Evolutionary conservation across 1,284 basidiomycete genomes (phyloP).

Genomic region (Mixia osmundae): DNA sequence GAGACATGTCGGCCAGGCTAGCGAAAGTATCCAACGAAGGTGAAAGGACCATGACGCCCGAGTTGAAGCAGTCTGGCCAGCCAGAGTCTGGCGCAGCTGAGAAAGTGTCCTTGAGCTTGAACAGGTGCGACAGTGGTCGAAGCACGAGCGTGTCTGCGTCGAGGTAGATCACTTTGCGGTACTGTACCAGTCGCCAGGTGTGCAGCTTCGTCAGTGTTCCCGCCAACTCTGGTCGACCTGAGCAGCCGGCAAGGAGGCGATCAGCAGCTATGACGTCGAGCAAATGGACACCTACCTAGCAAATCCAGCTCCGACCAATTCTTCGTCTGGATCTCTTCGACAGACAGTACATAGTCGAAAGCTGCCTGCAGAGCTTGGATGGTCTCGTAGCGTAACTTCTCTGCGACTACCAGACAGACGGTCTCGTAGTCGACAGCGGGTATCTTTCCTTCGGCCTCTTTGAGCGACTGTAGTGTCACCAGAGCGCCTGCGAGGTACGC

Average conservation of each 20-base stretch:
- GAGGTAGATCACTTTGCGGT: conserved; percentile 72
- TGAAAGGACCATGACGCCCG: conserved; percentile 68
- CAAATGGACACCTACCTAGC: conserved; percentile 40
- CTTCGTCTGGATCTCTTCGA: conserved; percentile 51
- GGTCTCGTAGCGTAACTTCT: conserved; percentile 63
- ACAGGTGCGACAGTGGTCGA: conserved; percentile 66
- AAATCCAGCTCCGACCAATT: conserved; percentile 39
- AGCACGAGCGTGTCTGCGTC: conserved; percentile 89
- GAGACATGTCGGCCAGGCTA: conserved; percentile 41
- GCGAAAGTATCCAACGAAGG: conserved; percentile 63
- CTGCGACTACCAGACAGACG: conserved; percentile 82
- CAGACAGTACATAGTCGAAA: conserved; percentile 69
- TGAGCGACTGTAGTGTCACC: conserved; percentile 55
- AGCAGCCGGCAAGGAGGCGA: background rate
- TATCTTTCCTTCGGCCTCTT: conserved; percentile 31
- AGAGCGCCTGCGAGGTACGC: conserved; percentile 80
- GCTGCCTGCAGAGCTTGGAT: conserved; percentile 55
- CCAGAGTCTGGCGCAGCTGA: conserved; percentile 86
- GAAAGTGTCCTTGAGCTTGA: conserved; percentile 35
- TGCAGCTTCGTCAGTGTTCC: conserved; percentile 88
- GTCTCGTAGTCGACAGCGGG: conserved; percentile 41
- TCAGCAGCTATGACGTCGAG: background rate
- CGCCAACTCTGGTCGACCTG: conserved; percentile 77
- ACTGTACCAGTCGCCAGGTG: conserved; percentile 69
- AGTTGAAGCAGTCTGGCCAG: conserved; percentile 98